phyloP scores from a whole-genome alignment of 2,329 filamentous ascomycete genomes.

The Penicillium janthinellum region DNA sequence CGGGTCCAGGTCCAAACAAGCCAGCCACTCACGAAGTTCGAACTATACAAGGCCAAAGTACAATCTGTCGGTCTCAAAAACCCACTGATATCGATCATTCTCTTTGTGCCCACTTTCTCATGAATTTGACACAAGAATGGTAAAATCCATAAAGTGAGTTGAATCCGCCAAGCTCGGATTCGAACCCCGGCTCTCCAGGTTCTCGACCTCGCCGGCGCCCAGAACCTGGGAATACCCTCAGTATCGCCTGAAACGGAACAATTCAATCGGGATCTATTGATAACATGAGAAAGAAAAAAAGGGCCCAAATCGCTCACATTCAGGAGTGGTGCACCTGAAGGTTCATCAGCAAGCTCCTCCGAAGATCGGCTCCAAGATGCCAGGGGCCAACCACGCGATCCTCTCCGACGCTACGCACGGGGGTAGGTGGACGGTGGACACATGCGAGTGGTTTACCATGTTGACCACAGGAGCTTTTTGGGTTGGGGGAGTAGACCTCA shows the following conservation, averaged over 20 bases:
- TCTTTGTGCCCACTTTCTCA: not conserved
- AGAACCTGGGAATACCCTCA: conserved; percentile 26
- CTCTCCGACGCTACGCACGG: not conserved
- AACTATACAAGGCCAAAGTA: not conserved
- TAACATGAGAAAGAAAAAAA: not conserved
- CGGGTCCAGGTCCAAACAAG: not conserved
- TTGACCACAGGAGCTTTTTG: not conserved
- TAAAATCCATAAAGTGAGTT: not conserved
- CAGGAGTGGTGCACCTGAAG: not conserved
- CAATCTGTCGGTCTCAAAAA: not conserved
- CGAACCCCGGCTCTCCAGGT: not conserved
- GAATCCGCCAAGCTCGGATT: not conserved
- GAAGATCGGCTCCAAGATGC: not conserved
- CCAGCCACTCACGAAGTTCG: not conserved
- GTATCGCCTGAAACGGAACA: not conserved
- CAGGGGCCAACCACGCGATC: not conserved
- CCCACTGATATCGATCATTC: not conserved
- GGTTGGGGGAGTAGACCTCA: not conserved
- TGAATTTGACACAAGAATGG: not conserved
- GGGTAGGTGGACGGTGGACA: not conserved
- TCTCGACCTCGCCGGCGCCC: not conserved
- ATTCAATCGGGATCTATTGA: not conserved
- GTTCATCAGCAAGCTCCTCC: not conserved
- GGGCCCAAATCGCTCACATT: not conserved
- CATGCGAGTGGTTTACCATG: not conserved